Base-by-base conservation (phyloP, 257 asterid species). In the Solanum stenotomum region DNA sequence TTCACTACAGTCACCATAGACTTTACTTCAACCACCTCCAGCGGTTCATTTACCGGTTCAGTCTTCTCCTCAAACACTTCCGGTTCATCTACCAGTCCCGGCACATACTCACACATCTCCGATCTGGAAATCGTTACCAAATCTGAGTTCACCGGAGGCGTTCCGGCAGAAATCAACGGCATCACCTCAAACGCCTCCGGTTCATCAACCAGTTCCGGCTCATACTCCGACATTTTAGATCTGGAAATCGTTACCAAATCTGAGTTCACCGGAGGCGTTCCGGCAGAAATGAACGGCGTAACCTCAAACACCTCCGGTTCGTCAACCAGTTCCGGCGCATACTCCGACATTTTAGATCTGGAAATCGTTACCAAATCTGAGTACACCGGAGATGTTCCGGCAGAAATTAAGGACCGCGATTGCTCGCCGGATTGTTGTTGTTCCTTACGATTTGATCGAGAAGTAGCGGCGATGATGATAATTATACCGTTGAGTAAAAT, bases 31-130 rank as follows among this genome's bases (percentile, higher is more conserved):
- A 29, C 88, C 67, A 89, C 38, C 42, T 71, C 90, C 56, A 37
- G 31, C 25, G 89, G 27, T 18, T 93, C 95, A 88, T 87, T 91
- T 87, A 87, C 95, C 88, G 86, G 34, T 90, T 89, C 94, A 22
- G 92, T 91, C 87, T 87, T 79, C 92, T 91, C 74, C 49, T 93
- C 95, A 49, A 83, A 72, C 40, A 79, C 56, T 23, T 83, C 78
- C 37, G 40, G 37, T 77, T 87, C 87, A 11, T 83, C 79, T 33
- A 33, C 83, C 9, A 56, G 86, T 33, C 8, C 77, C 15, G 65
- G 56, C 71, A 10, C n/a, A 25, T 59, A 52, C 46, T 61, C 81
- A 10, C 10, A 22, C 35, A 67, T 89, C 91, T 88, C 92, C 63
- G 76, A 75, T 83, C 35, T 79, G 34, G 89, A 74, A 46, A n/a